These are phyloP conservation scores for Tripterygium wilfordii DNA, from an alignment of 177 flowering plant species.

Conservation along the genomic window DNA sequence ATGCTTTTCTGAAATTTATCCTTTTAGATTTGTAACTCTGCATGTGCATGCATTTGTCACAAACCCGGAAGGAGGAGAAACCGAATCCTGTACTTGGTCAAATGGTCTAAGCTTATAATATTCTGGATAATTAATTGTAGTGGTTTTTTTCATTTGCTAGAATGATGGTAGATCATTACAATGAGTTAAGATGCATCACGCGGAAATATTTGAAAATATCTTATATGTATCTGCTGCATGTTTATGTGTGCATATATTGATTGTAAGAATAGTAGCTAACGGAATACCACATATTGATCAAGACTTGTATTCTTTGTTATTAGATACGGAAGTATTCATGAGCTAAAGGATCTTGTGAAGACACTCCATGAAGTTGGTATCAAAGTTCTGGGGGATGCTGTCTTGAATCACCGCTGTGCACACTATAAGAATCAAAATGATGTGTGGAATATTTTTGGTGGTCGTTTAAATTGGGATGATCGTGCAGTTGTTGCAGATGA, in stretches of 20 bases:
- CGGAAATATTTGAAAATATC: no score
- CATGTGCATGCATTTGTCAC: not conserved
- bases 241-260: not conserved
- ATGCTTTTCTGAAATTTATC: no score
- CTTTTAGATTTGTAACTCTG: no score
- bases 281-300: not conserved
- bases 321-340: not conserved
- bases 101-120: no score
- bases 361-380: slow-evolving; percentile 48
- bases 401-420: slow-evolving; percentile 64
- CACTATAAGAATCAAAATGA: slow-evolving; percentile 56
- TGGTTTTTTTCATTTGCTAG: no score
- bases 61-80: no score
- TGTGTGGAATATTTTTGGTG: slow-evolving; percentile 64
- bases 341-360: slow-evolving; percentile 25
- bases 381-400: slow-evolving; percentile 64
- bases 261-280: not conserved
- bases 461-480: slow-evolving; percentile 65
- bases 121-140: no score
- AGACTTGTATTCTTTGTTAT: not conserved
- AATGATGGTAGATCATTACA: no score
- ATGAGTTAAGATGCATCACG: no score
- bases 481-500: slow-evolving; percentile 73
- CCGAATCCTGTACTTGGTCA: no score
- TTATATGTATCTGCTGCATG: not conserved